Conservation (phyloP, 495 filamentous ascomycete species). For the Friedmanniomyces endolithicus region DNA sequence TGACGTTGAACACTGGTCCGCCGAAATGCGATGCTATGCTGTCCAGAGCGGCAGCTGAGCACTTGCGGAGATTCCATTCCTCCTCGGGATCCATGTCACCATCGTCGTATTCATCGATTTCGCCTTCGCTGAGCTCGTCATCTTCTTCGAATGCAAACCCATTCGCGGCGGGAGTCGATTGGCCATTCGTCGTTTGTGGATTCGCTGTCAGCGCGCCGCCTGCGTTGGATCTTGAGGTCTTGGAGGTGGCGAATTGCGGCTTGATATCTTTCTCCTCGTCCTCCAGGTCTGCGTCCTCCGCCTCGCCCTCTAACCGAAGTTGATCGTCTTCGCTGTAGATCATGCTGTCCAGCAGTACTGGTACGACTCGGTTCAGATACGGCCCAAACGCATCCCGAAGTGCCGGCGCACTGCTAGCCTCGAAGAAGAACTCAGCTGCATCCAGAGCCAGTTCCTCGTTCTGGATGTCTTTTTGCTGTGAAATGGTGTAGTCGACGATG, state of each 20-base stretch:
- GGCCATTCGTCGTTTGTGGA: conserved; percentile 31
- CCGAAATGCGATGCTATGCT: conserved; percentile 87
- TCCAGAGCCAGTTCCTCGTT: conserved; percentile 88
- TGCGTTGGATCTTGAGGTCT: conserved; percentile 28
- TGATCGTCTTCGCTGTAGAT: conserved; percentile 93
- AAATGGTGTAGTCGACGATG: conserved; percentile 83
- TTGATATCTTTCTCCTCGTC: conserved; percentile 86
- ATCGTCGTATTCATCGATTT: conserved; percentile 67
- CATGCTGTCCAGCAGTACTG: conserved; percentile 87
- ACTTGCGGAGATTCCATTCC: conserved; percentile 92
- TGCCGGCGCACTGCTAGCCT: conserved; percentile 72
- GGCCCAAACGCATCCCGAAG: conserved; percentile 61
- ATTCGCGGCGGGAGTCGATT: conserved; percentile 12
- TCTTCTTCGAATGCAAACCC: conserved; percentile 39
- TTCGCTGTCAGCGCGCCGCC: conserved; percentile 35
- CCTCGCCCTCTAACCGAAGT: conserved; percentile 63
- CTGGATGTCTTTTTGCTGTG: conserved; percentile 69
- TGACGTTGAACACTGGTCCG: conserved; percentile 74
- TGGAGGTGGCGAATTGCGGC: conserved; percentile 79
- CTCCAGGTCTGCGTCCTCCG: conserved; percentile 79
- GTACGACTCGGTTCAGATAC: conserved; percentile 73
- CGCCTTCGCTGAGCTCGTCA: conserved; percentile 71
- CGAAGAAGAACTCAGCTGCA: conserved; percentile 95
- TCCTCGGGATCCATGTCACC: conserved; percentile 74
- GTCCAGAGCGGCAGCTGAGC: conserved; percentile 90